Base-by-base conservation (phyloP, 495 filamentous ascomycete species). In the Darksidea phi region DNA sequence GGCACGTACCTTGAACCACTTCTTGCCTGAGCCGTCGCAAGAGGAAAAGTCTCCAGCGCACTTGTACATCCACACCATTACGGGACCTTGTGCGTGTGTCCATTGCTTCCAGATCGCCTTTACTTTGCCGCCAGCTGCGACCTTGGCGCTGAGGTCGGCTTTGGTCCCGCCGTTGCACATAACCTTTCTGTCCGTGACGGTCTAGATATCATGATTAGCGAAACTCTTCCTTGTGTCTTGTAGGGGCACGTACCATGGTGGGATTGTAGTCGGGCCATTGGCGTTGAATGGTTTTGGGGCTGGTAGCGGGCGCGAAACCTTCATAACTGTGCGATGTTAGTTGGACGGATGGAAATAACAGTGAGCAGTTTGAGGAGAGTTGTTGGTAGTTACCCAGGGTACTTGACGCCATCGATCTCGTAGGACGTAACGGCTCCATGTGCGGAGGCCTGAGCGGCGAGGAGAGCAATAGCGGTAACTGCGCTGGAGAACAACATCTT, bases 1-100 rank as follows among this genome's bases (percentile, higher is more conserved):
- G 13, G 13, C 5, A 23, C n/a, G 46, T 49, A 49, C 80, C 76
- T 84, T 67, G 64, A 67, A 67, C 64, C 64, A 67, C 26, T 59
- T 54, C 53, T 48, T 48, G n/a, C 64, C 64, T 0, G 53, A 53
- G 38, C 58, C 64, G 59, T 67, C 54, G 28, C 64, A 67, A 2
- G 58, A 11, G 4, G 21, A 58, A 46, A 67, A 67, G 38, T 61
- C 59, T 41, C 59, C 54, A 17, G 24, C 48, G 34, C 64, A 67
- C 48, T 67, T 67, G 64, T 67, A 62, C 64, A 67, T 62, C 64
- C 58, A 67, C 1, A 67, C 64, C 64, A 67, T 67, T 6, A 62
- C 59, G 0, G 64, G 64, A 7, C 58, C 64, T 37, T 67, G 64
- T 32, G 61, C 32, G 26, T 67, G 64, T 7, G 64, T 67, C 64